Evolutionary conservation across 1,284 basidiomycete genomes (phyloP).

Genomic region (Cryptococcus sp.): DNA sequence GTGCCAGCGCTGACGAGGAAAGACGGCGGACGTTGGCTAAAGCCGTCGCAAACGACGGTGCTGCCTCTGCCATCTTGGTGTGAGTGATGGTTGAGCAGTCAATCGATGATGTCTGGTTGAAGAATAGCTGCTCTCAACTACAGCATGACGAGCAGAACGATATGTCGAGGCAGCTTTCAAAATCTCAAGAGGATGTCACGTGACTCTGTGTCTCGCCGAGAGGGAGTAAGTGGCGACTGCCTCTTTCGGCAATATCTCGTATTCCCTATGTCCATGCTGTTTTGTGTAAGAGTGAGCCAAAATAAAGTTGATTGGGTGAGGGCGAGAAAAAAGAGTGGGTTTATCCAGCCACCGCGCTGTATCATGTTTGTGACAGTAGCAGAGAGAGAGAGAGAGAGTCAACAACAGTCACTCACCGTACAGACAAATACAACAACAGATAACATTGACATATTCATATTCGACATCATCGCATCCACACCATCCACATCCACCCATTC

Average conservation of each 20-base stretch:
- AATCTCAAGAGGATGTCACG: background rate
- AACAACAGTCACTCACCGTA: background rate
- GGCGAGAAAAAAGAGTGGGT: too few species aligned
- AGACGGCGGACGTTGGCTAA: slow-evolving; percentile 88
- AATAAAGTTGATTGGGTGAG: too few species aligned
- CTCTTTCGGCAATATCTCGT: background rate
- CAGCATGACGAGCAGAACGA: too few species aligned
- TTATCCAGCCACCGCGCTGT: background rate
- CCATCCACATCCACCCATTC: background rate
- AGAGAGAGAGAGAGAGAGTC: slow-evolving; percentile 1
- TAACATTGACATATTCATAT: too few species aligned
- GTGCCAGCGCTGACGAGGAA: slow-evolving; percentile 73
- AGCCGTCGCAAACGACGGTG: slow-evolving; percentile 50
- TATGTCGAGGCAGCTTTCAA: background rate
- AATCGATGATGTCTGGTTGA: too few species aligned
- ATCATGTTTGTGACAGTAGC: background rate
- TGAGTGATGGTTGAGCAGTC: background rate
- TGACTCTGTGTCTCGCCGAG: background rate
- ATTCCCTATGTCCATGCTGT: background rate
- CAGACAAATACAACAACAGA: too few species aligned
- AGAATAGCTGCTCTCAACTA: too few species aligned
- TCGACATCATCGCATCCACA: background rate
- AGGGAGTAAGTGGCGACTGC: background rate
- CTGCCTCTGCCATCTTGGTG: slow-evolving; percentile 24
- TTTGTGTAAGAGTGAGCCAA: too few species aligned